Conservation (phyloP, 2,329 filamentous ascomycete species). For the Teratosphaeria epicoccoides region DNA sequence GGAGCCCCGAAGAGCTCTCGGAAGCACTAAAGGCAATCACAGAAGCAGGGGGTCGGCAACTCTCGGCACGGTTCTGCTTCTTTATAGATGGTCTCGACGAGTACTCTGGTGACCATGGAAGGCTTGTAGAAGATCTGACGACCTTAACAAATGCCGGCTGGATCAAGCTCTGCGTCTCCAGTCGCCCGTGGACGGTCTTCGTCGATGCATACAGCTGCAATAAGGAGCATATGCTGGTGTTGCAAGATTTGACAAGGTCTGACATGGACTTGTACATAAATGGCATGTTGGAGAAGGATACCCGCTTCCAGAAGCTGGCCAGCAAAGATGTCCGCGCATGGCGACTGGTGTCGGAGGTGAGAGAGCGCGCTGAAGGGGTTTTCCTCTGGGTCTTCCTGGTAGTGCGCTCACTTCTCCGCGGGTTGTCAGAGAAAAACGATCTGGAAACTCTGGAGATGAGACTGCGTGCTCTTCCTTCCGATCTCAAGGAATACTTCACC, state of each 20-base stretch:
- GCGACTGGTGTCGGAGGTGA: conserved; percentile 4
- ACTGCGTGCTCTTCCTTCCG: conserved; percentile 3
- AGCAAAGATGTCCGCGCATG: neutral
- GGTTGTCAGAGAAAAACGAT: conserved; percentile 7
- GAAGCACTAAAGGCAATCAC: neutral
- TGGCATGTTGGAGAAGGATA: neutral
- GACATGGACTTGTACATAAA: conserved; percentile 4
- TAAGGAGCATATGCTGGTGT: conserved; percentile 1
- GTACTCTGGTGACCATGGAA: conserved; percentile 7
- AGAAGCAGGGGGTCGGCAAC: neutral
- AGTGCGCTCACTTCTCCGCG: conserved; percentile 5
- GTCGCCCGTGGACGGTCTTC: conserved; percentile 14
- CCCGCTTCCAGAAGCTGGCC: neutral
- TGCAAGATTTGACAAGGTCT: conserved; percentile 7
- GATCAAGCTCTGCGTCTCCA: conserved; percentile 13
- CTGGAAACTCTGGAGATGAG: conserved; percentile 4
- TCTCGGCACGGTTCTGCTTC: conserved; percentile 7
- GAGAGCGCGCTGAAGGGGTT: conserved; percentile 10
- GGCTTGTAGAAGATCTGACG: conserved; percentile 1
- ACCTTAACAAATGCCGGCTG: neutral
- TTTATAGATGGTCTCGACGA: conserved; percentile 16
- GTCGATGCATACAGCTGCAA: conserved; percentile 3
- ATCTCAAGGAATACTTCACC: conserved; percentile 9
- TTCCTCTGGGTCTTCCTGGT: conserved; percentile 14
- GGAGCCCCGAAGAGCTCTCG: neutral